Percentiles rank a stretch among this genome's conserved stretches.
Conservation (phyloP, 2,329 filamentous ascomycete genomes). For the Xylariaceae sp. region DNA sequence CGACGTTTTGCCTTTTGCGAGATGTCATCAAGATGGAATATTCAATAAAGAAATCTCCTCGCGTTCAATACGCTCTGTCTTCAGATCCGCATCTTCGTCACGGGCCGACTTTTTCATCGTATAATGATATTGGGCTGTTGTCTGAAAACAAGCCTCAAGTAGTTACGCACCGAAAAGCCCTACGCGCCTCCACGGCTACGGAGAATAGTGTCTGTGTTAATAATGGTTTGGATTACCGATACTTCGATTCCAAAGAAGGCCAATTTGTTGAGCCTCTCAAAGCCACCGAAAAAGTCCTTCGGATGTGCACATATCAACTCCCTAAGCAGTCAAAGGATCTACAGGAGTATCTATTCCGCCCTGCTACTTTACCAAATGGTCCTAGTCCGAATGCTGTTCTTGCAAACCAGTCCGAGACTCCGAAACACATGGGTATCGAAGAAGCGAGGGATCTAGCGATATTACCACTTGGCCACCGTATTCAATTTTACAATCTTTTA, state of each 20-base stretch:
- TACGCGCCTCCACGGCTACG: constrained; percentile 19
- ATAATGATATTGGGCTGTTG: constrained; percentile 6
- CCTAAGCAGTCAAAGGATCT: background rate
- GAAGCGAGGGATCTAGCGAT: constrained; percentile 4
- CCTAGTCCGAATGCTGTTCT: constrained; percentile 7
- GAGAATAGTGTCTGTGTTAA: constrained; percentile 37
- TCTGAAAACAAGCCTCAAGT: constrained; percentile 19
- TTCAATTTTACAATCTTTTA: constrained; percentile 22
- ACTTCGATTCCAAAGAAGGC: constrained; percentile 33
- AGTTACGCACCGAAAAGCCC: constrained; percentile 14
- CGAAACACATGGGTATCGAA: constrained; percentile 2
- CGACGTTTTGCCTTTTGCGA: constrained; percentile 1
- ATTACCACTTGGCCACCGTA: constrained; percentile 5
- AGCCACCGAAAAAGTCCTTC: constrained; percentile 23
- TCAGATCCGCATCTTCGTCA: constrained; percentile 1
- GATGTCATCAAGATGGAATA: constrained; percentile 4
- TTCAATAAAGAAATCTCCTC: background rate
- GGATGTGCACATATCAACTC: constrained; percentile 10
- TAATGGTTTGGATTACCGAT: constrained; percentile 42
- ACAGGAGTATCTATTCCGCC: constrained; percentile 9
- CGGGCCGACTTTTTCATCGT: background rate
- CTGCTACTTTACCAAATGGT: constrained; percentile 4
- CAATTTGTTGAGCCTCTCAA: constrained; percentile 18
- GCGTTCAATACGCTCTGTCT: background rate
- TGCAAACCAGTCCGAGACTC: constrained; percentile 6